Evolutionary conservation across 371 early-diverging fungal species (phyloP).

Genomic region (Apophysomyces ossiformis): DNA sequence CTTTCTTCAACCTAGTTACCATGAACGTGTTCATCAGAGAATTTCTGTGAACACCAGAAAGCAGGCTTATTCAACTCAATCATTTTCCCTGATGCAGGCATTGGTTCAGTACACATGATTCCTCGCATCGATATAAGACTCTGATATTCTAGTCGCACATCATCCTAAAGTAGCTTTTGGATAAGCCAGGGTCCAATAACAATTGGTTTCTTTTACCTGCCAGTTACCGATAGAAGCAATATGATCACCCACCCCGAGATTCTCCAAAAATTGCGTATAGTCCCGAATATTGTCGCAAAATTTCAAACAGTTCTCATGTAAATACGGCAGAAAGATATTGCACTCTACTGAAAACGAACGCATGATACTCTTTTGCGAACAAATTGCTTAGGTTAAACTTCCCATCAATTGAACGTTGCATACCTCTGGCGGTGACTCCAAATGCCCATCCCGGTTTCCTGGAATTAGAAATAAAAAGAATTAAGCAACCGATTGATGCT

Average conservation of each 20-base stretch:
- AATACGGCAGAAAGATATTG: conserved; percentile 27
- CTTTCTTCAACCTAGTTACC: background rate
- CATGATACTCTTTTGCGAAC: conserved; percentile 24
- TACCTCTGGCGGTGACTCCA: conserved; percentile 40
- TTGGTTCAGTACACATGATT: conserved; percentile 22
- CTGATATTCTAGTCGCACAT: conserved; percentile 17
- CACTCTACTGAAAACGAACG: conserved; percentile 22
- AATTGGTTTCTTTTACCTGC: conserved; percentile 16
- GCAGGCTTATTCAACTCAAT: conserved; percentile 2
- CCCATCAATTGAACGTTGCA: background rate
- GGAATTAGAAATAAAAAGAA: background rate
- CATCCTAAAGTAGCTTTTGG: conserved; percentile 13
- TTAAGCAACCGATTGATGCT: too few relatives aligned
- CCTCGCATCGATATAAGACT: conserved; percentile 30
- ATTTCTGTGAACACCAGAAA: background rate
- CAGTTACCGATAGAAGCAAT: conserved; percentile 30
- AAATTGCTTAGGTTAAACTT: background rate
- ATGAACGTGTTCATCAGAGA: background rate
- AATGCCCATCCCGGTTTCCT: conserved; percentile 19
- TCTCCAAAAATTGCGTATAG: conserved; percentile 17
- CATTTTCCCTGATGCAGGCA: background rate
- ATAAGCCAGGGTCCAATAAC: background rate
- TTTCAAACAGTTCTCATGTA: conserved; percentile 32
- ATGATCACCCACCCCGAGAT: conserved; percentile 31
- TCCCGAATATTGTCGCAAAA: conserved; percentile 28